Conservation (phyloP, 116 monocot genomes). For the Cymodocea nodosa region DNA sequence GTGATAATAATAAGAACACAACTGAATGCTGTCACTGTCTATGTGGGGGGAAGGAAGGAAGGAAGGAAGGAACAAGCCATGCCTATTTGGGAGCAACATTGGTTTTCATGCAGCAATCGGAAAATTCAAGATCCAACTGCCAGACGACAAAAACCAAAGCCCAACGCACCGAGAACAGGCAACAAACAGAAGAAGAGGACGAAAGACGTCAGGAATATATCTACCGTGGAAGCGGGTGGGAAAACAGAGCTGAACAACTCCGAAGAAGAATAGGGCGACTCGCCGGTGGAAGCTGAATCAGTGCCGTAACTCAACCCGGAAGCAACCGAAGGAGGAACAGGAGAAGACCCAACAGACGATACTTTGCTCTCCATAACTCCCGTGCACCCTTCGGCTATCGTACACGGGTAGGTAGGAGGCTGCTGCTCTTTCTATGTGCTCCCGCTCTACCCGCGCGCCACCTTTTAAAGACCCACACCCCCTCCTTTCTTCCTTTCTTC, state of each 20-base stretch:
- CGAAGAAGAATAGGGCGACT: slow-evolving; percentile 7
- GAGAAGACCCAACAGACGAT: not conserved
- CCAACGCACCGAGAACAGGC: not conserved
- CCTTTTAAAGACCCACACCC: no score
- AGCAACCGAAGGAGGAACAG: slow-evolving; percentile 1
- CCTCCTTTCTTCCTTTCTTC: no score
- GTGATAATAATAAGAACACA: not conserved
- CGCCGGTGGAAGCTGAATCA: not conserved
- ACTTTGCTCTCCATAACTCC: slow-evolving; percentile 11
- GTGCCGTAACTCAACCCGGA: not conserved
- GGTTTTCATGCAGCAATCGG: not conserved
- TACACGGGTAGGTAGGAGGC: no score
- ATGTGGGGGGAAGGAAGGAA: no score
- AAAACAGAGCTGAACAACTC: slow-evolving; percentile 17
- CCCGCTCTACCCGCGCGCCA: no score
- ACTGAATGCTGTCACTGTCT: not conserved
- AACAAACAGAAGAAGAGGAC: not conserved
- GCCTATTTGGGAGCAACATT: not conserved
- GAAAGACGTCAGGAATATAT: no score
- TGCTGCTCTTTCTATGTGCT: no score
- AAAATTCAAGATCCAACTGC: not conserved
- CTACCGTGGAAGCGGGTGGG: slow-evolving; percentile 8
- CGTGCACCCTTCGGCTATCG: no score
- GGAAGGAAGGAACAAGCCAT: not conserved
- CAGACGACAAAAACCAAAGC: not conserved